Evolutionary conservation across 768 basidiomycete genomes (phyloP).

Genomic region (Collybia sp.): DNA sequence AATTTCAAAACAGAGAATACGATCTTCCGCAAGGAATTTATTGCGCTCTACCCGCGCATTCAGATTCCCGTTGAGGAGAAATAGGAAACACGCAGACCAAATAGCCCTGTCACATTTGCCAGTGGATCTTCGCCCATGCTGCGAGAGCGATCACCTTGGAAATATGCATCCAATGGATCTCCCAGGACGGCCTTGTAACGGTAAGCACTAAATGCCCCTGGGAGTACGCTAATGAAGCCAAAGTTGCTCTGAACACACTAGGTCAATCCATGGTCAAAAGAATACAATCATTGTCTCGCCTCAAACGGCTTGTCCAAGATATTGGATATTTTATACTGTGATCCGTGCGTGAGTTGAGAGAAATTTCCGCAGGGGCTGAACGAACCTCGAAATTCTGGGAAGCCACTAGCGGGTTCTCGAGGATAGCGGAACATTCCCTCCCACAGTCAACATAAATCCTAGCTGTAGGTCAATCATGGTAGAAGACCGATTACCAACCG

Average conservation of each 20-base stretch:
- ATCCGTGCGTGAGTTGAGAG: no score
- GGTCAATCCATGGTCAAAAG: neutral
- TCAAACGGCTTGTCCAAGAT: constrained; percentile 95
- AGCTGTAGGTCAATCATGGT: constrained; percentile 70
- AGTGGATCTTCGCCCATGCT: no score
- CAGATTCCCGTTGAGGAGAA: constrained; percentile 55
- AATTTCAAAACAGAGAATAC: constrained; percentile 91
- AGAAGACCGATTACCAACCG: constrained; percentile 67
- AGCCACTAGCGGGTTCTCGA: constrained; percentile 44
- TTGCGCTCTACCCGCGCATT: constrained; percentile 90
- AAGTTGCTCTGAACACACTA: constrained; percentile 56
- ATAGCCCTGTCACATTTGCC: constrained; percentile 54
- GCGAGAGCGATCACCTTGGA: constrained; percentile 56
- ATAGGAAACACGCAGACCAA: constrained; percentile 17
- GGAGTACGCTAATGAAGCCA: constrained; percentile 83
- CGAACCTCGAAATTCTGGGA: constrained; percentile 79
- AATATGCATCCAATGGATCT: constrained; percentile 36
- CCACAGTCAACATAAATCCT: constrained; percentile 6
- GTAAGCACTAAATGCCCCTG: constrained; percentile 91
- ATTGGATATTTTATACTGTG: constrained; percentile 90
- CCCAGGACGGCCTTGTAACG: constrained; percentile 85
- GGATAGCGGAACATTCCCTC: neutral
- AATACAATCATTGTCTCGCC: constrained; percentile 36
- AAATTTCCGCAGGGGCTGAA: neutral
- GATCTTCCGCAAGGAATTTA: constrained; percentile 90